Conservation (phyloP, 1,139 yeast species). For the Suhomyces kunorum region DNA sequence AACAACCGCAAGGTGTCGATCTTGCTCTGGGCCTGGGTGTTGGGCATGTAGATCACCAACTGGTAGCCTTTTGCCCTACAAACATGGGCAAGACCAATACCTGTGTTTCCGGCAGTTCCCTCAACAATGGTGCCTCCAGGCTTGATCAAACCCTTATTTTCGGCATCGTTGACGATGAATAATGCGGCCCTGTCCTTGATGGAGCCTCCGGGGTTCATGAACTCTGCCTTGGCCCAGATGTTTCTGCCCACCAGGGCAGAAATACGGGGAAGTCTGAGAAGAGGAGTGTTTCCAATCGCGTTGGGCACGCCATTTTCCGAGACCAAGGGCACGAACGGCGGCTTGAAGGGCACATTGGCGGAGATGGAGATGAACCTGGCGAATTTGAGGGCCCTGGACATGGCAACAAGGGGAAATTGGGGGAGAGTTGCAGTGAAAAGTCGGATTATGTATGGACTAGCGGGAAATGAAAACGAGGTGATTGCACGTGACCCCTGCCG, state of each 20-base stretch:
- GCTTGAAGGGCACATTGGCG: constrained; percentile 22
- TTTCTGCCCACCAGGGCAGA: constrained; percentile 69
- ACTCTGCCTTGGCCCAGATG: constrained; percentile 86
- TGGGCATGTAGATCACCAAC: constrained; percentile 86
- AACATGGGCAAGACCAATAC: constrained; percentile 87
- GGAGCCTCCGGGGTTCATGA: constrained; percentile 93
- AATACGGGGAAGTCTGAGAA: constrained; percentile 63
- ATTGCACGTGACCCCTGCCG: background rate
- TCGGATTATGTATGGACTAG: too few relatives aligned
- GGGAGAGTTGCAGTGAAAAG: background rate
- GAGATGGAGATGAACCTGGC: constrained; percentile 25
- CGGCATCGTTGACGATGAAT: constrained; percentile 77
- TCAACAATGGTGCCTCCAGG: constrained; percentile 65
- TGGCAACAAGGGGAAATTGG: background rate
- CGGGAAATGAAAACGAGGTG: too few relatives aligned
- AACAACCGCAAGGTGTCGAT: constrained; percentile 69
- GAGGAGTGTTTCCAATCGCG: constrained; percentile 88
- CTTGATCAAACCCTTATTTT: constrained; percentile 59
- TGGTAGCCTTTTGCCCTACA: constrained; percentile 82
- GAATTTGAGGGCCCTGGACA: constrained; percentile 1
- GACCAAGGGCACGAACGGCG: constrained; percentile 62
- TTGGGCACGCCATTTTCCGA: constrained; percentile 65
- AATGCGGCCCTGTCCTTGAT: constrained; percentile 91
- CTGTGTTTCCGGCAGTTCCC: constrained; percentile 69
- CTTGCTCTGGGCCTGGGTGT: constrained; percentile 79